Base-by-base conservation (phyloP, 345 rosid genomes). In the Gossypium longicalyx region DNA sequence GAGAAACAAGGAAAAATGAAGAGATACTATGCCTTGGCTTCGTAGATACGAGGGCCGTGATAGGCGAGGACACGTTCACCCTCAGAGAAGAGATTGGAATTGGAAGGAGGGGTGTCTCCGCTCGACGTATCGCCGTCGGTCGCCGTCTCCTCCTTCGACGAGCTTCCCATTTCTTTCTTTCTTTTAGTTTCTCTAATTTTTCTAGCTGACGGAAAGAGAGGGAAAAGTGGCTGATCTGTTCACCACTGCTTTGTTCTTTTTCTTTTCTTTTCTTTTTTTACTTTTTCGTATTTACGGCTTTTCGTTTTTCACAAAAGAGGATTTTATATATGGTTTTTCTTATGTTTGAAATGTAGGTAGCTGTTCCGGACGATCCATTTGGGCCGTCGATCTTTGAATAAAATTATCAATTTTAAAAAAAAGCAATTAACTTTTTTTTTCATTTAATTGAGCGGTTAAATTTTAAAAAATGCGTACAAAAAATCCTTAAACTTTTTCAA, bases 11-110 rank as follows among this genome's bases (percentile, higher is more conserved):
- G 25, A 56, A 53, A 69, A 76, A 22, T 63, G 59, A 53, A 71
- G 76, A 80, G 60, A 74, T 67, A 47, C 22, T 29, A 25, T 86
- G 85, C 99, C 98, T 95, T 95, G 78, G 99, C 98, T 79, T 91
- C 94, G 82, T 93, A 95, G 86, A 95, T 87, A 84, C 97, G 90
- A 79, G 97, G 97, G 52, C 97, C 98, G 82, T 92, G 98, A 83
- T 86, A 95, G 56, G 98, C 98, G 64, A 95, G 94, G 74, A 92
- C 97, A 74, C 94, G 94, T 78, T 94, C 98, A 51, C 98, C 98
- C 51, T 92, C 98, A 38, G 91, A 61, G 85, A 93, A 94, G 78
- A 88, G 63, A 56, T 84, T 74, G 70, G 89, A 83, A 64, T 79
- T 70, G 68, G 96, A 78, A 10, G 87, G 92, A 17, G 92, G 89